These are phyloP conservation scores for Candida vartiovaarae DNA, from an alignment of 805 yeast species.

Conservation along the genomic window DNA sequence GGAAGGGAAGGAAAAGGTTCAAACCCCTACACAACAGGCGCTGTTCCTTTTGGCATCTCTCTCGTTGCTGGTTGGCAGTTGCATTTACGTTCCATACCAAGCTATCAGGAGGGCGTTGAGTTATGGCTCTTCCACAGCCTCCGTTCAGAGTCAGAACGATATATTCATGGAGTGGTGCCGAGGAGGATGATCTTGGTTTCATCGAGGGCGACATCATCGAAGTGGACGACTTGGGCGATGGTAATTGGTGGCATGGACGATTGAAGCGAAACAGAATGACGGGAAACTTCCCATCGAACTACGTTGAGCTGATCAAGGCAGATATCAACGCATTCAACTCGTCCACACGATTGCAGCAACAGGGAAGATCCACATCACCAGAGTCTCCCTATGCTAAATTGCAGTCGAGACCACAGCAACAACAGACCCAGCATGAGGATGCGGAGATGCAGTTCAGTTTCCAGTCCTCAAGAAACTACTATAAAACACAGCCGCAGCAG, in stretches of 20 bases:
- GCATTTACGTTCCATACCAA: no score
- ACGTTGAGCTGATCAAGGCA: conserved; percentile 53
- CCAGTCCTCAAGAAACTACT: conserved; percentile 20
- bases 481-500: conserved; percentile 2
- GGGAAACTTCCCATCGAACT: conserved; percentile 86
- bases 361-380: conserved; percentile 5
- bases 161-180: conserved; percentile 92
- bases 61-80: no score
- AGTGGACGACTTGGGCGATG: conserved; percentile 73
- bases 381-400: conserved; percentile 11
- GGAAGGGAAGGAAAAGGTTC: no score
- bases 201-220: conserved; percentile 90
- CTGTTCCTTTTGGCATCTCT: no score
- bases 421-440: neutral
- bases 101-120: no score
- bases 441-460: conserved; percentile 22
- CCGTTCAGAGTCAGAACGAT: conserved; percentile 77
- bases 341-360: neutral
- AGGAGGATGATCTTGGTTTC: conserved; percentile 85
- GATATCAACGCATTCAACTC: conserved; percentile 5
- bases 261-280: conserved; percentile 71
- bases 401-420: neutral
- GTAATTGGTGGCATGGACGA: conserved; percentile 88
- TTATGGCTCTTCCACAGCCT: conserved; percentile 29
- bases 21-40: no score